Evolutionary conservation across 345 rosid species (phyloP).

Genomic region (Aquilaria yunnanensis): DNA sequence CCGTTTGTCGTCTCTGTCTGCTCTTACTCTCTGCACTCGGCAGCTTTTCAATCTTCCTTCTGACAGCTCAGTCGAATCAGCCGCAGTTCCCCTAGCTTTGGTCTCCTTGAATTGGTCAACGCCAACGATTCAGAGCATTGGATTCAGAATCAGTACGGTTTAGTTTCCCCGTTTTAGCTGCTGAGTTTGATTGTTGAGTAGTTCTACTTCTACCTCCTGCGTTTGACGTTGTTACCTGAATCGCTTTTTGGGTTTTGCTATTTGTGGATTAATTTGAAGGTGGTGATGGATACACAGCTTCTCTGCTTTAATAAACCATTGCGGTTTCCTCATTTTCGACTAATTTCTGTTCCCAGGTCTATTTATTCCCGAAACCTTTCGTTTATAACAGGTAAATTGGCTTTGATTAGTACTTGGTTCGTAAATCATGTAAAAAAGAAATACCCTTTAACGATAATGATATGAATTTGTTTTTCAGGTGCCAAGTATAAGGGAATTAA

Average conservation of each 20-base stretch:
- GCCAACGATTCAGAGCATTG: too few relatives aligned
- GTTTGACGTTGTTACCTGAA: too few relatives aligned
- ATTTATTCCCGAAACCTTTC: not conserved
- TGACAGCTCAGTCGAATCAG: too few relatives aligned
- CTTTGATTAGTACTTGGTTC: not conserved
- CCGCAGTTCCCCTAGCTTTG: too few relatives aligned
- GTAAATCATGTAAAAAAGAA: not conserved
- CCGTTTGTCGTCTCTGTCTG: too few relatives aligned
- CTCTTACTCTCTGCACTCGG: too few relatives aligned
- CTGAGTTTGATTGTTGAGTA: too few relatives aligned
- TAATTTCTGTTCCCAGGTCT: not conserved
- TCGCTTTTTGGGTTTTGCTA: not conserved
- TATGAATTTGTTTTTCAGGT: constrained; percentile 22
- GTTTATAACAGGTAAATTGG: constrained; percentile 8
- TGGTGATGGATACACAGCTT: constrained; percentile 26
- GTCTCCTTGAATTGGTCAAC: too few relatives aligned
- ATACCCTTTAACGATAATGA: not conserved
- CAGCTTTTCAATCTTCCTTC: too few relatives aligned
- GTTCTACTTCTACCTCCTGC: too few relatives aligned
- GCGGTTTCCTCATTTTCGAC: constrained; percentile 9
- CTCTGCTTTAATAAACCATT: constrained; percentile 17
- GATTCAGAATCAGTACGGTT: too few relatives aligned
- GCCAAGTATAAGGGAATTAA: constrained; percentile 9
- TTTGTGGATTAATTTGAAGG: constrained; percentile 14
- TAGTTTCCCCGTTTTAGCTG: too few relatives aligned